Conservation (phyloP, 148 eudicot genomes). For the Talinum fruticosum region DNA sequence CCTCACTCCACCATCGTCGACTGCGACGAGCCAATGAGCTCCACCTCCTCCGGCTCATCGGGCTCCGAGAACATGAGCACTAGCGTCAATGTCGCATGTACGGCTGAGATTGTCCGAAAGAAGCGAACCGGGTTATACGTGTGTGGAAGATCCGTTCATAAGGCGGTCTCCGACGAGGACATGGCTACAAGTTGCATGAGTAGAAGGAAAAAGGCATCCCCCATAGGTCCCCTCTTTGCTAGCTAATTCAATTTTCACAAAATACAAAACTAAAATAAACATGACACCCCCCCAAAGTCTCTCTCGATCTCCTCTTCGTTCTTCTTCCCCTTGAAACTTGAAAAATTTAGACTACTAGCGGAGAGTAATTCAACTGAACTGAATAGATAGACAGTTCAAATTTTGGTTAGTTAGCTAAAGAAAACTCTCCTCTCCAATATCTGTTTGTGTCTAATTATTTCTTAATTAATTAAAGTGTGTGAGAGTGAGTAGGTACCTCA, state of each 20-base stretch:
- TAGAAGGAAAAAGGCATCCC: constrained; percentile 95
- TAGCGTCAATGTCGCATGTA: constrained; percentile 54
- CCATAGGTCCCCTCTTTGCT: constrained; percentile 89
- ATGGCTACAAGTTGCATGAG: constrained; percentile 81
- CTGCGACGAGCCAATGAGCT: constrained; percentile 67
- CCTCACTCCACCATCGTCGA: constrained; percentile 73
- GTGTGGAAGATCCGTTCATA: constrained; percentile 58
- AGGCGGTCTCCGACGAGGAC: constrained; percentile 61
- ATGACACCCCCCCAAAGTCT: constrained; percentile 12
- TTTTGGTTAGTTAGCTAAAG: constrained; percentile 5
- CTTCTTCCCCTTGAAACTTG: constrained; percentile 1
- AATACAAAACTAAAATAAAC: neutral
- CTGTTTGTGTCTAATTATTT: neutral
- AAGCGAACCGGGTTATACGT: constrained; percentile 68
- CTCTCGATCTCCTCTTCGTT: neutral
- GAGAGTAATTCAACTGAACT: constrained; percentile 22
- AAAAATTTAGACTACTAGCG: constrained; percentile 12
- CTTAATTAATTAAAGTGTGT: neutral
- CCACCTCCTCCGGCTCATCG: constrained; percentile 69
- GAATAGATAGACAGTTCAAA: constrained; percentile 21
- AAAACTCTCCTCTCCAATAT: no score
- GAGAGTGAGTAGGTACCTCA: neutral
- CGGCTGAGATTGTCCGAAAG: constrained; percentile 62
- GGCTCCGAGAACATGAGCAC: constrained; percentile 65
- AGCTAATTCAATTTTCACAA: neutral